Evolutionary conservation across 2,329 filamentous ascomycete genomes (phyloP), one percentile per base, ranked within the genome.

Genomic region (Sphaerostilbella broomeana): DNA sequence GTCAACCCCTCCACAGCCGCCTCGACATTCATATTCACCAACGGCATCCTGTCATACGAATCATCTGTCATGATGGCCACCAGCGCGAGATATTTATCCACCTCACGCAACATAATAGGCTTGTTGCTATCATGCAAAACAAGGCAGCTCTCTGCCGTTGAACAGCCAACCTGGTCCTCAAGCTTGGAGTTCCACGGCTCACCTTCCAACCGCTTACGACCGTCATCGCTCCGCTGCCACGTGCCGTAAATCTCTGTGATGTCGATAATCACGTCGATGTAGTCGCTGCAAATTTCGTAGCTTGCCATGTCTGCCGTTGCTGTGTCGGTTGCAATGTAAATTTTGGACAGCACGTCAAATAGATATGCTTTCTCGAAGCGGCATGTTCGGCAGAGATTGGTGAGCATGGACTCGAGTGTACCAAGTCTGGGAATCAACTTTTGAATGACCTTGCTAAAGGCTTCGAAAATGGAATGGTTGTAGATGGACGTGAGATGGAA

Each of bases 401-500:
- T 95, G 54, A 98, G 82, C 63, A 98, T 77, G 35, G 88, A 84
- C 64, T 98, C 92, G 40, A 98, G 78, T 18, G 89, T 94, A 5
- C 88, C 86, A 6, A 98, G 76, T 46, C 94, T 86, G 1, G 92
- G 90, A 36, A 98, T 90, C 20, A 98, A 76, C 62, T 95, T 95
- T 63, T 98, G 92, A 48, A 98, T 95, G 47, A 98, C 90, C 63
- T 95, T 95, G 68, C 84, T 90, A 60, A 98, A 95, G 35, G 92
- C 92, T 64, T 98, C 92, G 59, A 97, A 98, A 56, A 95, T 95
- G 54, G 85, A 94, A 65, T 95, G 90, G 61, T 98, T 92, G 70
- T 97, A 98, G 60, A 98, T 98, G 57, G 85, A 94, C 11, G 92
- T 98, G 42, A 95, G 79, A 60, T 98, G 90, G 65, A 95, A 98